These are phyloP conservation scores for Penicillium fimorum DNA, from an alignment of 495 filamentous ascomycete genomes.

Conservation along the genomic window DNA sequence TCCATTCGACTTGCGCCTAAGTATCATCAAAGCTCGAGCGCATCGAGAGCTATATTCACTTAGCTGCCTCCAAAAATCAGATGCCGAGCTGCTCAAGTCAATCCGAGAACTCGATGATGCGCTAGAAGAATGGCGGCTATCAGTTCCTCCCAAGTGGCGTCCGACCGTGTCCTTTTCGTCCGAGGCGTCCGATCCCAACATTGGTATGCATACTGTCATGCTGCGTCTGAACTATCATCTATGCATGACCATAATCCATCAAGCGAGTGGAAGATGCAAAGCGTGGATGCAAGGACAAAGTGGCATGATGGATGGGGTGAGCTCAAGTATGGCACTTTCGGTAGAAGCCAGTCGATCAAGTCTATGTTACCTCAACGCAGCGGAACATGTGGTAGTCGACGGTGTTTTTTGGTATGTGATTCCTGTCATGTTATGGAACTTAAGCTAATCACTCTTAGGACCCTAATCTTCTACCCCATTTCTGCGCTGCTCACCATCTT, in stretches of 20 bases:
- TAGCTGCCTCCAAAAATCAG: conserved; percentile 45
- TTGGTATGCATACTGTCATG: conserved; percentile 45
- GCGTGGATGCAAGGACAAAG: conserved; percentile 36
- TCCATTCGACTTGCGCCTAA: conserved; percentile 49
- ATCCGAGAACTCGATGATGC: conserved; percentile 54
- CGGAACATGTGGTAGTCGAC: conserved; percentile 39
- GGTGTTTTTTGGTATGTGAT: conserved; percentile 48
- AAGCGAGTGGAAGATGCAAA: conserved; percentile 48
- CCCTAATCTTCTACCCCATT: conserved; percentile 52
- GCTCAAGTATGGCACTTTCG: conserved; percentile 47
- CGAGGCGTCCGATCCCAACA: conserved; percentile 34
- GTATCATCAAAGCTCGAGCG: conserved; percentile 50
- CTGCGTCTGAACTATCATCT: conserved; percentile 52
- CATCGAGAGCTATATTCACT: conserved; percentile 50
- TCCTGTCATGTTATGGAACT: background rate
- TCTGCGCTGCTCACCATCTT: conserved; percentile 51
- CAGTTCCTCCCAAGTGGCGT: conserved; percentile 42
- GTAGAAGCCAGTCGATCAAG: conserved; percentile 55
- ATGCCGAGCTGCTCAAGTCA: conserved; percentile 51
- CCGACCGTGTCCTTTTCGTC: conserved; percentile 44
- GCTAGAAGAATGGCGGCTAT: conserved; percentile 50
- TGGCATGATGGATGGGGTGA: conserved; percentile 46
- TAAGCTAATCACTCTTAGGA: conserved; percentile 27
- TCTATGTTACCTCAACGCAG: conserved; percentile 43
- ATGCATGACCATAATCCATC: conserved; percentile 52